Percentiles rank a stretch among this genome's conserved stretches.
Conservation (phyloP, 257 asterid genomes). For the Fraxinus anomala region DNA sequence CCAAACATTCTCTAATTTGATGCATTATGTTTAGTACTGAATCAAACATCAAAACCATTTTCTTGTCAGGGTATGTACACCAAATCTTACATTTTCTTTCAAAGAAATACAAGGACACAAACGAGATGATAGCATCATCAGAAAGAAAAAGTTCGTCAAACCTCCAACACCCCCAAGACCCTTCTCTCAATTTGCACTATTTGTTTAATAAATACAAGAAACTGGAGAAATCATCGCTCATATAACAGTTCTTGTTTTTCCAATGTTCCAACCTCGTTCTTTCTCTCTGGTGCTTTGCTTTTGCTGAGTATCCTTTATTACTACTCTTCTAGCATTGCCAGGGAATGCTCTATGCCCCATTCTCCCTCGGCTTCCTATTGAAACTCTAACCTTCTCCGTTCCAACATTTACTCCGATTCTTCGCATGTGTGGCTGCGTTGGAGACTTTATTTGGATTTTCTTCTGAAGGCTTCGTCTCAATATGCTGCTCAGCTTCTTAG, state of each 20-base stretch:
- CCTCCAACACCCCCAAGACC: not conserved
- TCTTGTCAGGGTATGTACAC: conserved; percentile 34
- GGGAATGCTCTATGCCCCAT: conserved; percentile 61
- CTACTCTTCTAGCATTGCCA: conserved; percentile 65
- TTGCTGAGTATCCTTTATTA: conserved; percentile 53
- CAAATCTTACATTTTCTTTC: conserved; percentile 12
- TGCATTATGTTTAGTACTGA: not conserved
- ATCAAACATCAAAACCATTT: conserved; percentile 7
- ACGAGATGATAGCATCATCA: conserved; percentile 45
- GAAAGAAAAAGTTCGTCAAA: not conserved
- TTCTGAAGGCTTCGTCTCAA: conserved; percentile 69
- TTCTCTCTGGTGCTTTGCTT: conserved; percentile 69
- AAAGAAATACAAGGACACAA: conserved; percentile 29
- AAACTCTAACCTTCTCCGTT: conserved; percentile 79
- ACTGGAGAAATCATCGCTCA: conserved; percentile 32
- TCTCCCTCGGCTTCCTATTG: conserved; percentile 80
- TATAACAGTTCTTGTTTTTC: conserved; percentile 44
- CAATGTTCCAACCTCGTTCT: conserved; percentile 89
- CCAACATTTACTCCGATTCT: conserved; percentile 85
- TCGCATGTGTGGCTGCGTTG: conserved; percentile 57
- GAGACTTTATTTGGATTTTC: conserved; percentile 64
- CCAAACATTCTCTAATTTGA: too few species aligned
- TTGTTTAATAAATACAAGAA: conserved; percentile 28
- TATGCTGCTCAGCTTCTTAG: conserved; percentile 54
- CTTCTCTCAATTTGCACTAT: conserved; percentile 2